Evolutionary conservation across 371 early-diverging fungal species (phyloP), one percentile per base, ranked within the genome.

Genomic region (Mortierella sp.): DNA sequence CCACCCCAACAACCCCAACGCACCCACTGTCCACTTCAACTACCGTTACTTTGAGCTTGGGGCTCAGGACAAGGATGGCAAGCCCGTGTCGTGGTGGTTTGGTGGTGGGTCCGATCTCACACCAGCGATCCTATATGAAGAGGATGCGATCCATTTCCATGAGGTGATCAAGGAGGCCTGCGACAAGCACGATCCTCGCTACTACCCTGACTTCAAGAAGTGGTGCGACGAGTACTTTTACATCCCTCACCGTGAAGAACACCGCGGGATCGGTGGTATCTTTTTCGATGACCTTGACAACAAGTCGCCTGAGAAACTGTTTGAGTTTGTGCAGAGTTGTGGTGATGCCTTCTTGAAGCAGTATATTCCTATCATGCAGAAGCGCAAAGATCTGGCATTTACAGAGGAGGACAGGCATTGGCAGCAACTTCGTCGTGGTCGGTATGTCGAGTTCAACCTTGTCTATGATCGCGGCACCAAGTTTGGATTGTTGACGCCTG

Each of bases 11-110:
- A 99, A 98, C 89, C 99, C 99, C 21, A 93, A 95, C 82, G 97
- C 96, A 1, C 99, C 99, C 1, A 99, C 99, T 0, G 95, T 96
- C 5, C 99, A 99, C 82, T 90, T 96, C 88, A 99, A 99, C 90
- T 99, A 98, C 89, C 94, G 99, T 21, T 98, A 99, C 86, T 98
- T 99, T 92, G 99, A 99, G 80, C 90, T 96, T n/a, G 91, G 90
- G 81, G 89, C 91, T 63, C 88, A 89, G 42, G 68, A 21, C 0
- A 92, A 92, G 70, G 80, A 72, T 3, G 92, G 92, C 11, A 87
- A 91, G 31, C 92, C 95, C 5, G 90, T 92, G 60, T 81, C 93
- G 72, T 95, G 94, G 89, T 97, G 97, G 97, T 97, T 97, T 77
- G 97, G 97, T 50, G 97, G 97, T 28, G 97, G 96, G 31, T 92